Percentiles rank a stretch among this genome's conserved stretches.
phyloP scores from a whole-genome alignment of 2,329 filamentous ascomycete genomes.

The Monilinia aucupariae region DNA sequence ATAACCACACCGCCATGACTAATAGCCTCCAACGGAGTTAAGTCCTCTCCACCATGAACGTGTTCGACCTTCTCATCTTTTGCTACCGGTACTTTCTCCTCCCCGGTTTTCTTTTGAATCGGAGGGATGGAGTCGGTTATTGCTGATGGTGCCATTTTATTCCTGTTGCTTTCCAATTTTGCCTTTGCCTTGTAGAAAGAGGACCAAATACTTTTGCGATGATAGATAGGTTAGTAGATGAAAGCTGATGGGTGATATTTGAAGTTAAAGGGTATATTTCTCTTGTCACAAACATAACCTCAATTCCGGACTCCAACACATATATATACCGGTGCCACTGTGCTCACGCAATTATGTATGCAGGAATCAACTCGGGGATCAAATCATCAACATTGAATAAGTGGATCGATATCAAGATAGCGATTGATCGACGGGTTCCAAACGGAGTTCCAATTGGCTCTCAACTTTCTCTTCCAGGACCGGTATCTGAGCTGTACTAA shows the following conservation, averaged over 20 bases:
- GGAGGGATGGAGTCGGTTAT: neutral
- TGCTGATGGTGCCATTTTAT: slow-evolving; percentile 6
- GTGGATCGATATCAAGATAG: neutral
- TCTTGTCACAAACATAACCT: neutral
- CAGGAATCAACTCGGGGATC: too few relatives aligned
- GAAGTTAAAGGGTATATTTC: neutral
- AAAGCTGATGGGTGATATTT: neutral
- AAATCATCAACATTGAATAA: too few relatives aligned
- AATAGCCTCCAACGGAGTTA: slow-evolving; percentile 35
- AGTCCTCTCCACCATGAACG: slow-evolving; percentile 26
- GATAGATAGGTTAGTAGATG: neutral
- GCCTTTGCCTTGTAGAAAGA: neutral
- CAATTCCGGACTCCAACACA: neutral
- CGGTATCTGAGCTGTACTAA: too few relatives aligned
- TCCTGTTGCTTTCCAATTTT: too few relatives aligned
- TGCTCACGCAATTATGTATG: too few relatives aligned
- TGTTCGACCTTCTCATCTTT: slow-evolving; percentile 20
- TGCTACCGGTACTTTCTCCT: neutral
- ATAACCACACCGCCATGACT: slow-evolving; percentile 32
- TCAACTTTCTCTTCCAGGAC: neutral
- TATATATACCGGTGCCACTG: neutral
- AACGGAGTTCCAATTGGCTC: neutral
- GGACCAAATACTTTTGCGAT: neutral
- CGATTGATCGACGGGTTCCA: neutral
- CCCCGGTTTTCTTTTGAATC: neutral